Base-by-base conservation (phyloP, 345 rosid species). In the Litchi chinensis region DNA sequence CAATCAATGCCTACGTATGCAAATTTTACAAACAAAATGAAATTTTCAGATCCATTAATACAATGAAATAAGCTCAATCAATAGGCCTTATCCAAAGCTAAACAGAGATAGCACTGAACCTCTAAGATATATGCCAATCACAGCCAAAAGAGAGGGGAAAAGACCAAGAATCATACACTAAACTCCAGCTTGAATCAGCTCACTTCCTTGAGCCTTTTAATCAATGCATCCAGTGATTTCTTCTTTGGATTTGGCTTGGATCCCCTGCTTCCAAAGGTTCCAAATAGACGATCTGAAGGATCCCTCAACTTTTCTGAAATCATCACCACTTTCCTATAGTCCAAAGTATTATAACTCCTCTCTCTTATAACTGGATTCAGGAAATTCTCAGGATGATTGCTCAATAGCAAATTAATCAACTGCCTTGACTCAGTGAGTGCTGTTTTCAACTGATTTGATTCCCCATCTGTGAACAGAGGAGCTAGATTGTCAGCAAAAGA, bases 201-300 rank as follows among this genome's bases (percentile, higher is more conserved):
- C 73, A 84, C 97, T 52, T 96, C 98, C 89, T 83, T 94, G 84
- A 96, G 93, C 83, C 93, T 88, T 87, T 89, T 96, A 75, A 96
- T 96, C 83, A 94, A 85, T 12, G 93, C 78, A 83, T 96, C 98
- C 77, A 96, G 85, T 8, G 99, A 96, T 85, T 96, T 94, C 90
- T 91, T 94, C 87, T 93, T 96, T 0, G 98, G 91, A 72, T 94
- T 96, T 83, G 87, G 93, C 87, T 84, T 90, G 76, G 92, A 83
- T 79, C 94, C 98, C 85, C 99, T 90, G 77, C 90, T 88, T 59
- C 98, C 98, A 79, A 96, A 96, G 40, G 97, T 91, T 66, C 97
- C 95, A 75, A 96, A 96, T 48, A 94, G 86, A 82, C 98, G 85
- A 46, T 96, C 98, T 15, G 98, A 86, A 76, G 94, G 92, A 84